phyloP scores from a whole-genome alignment of 768 basidiomycete genomes.

The Russula vinacea region DNA sequence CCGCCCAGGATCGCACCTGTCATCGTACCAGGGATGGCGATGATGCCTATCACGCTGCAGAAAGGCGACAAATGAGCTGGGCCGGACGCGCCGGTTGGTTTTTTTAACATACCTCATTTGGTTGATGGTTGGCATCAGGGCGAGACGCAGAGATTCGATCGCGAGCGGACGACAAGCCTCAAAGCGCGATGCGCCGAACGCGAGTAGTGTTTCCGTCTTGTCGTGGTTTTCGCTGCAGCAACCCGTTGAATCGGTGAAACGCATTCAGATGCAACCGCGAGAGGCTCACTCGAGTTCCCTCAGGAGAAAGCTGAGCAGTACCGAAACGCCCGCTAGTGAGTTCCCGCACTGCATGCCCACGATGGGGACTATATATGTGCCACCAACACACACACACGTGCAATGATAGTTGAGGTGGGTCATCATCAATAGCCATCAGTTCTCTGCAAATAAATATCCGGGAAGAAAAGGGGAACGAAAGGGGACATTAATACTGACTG shows the following conservation, averaged over 20 bases:
- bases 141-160: slow-evolving; percentile 71
- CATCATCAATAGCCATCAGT: neutral
- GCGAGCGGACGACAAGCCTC: slow-evolving; percentile 83
- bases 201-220: slow-evolving; percentile 81
- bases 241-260: too few relatives aligned
- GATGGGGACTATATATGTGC: slow-evolving; percentile 57
- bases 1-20: slow-evolving; percentile 88
- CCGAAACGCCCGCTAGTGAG: slow-evolving; percentile 71
- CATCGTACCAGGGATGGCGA: slow-evolving; percentile 89
- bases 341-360: slow-evolving; percentile 85
- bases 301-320: slow-evolving; percentile 65
- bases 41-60: slow-evolving; percentile 65
- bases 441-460: neutral
- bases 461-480: slow-evolving; percentile 11
- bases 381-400: neutral
- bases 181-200: slow-evolving; percentile 78
- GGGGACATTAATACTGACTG: slow-evolving; percentile 41
- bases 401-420: neutral
- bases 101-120: slow-evolving; percentile 73
- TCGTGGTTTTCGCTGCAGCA: slow-evolving; percentile 68
- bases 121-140: slow-evolving; percentile 78
- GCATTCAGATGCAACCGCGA: neutral
- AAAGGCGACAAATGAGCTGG: neutral
- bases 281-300: slow-evolving; percentile 66
- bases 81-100: neutral